Evolutionary conservation across 352 stramenopile species (phyloP).

Genomic region (Globisporangium apiculatum): DNA sequence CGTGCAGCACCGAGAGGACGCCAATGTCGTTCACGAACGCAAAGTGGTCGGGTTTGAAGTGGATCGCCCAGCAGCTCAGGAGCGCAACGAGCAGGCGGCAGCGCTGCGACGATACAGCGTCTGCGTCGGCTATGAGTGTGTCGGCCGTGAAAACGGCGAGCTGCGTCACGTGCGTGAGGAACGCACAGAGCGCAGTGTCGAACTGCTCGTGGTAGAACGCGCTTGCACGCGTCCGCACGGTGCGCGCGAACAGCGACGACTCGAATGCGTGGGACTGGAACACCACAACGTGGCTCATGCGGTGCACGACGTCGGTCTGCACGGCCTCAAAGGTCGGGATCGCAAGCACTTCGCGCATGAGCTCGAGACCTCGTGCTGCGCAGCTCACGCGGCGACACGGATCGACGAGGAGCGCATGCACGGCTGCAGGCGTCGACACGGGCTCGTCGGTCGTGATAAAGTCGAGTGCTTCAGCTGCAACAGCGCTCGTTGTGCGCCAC

Average conservation of each 20-base stretch:
- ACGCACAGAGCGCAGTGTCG: slow-evolving; percentile 21
- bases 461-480: slow-evolving; percentile 21
- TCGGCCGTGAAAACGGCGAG: slow-evolving; percentile 26
- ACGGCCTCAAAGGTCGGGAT: slow-evolving; percentile 40
- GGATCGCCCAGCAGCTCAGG: slow-evolving; percentile 31
- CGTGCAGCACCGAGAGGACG: slow-evolving; percentile 29
- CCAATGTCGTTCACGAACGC: slow-evolving; percentile 45
- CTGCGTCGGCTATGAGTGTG: slow-evolving; percentile 3
- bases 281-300: slow-evolving; percentile 44
- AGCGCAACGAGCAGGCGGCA: slow-evolving; percentile 18
- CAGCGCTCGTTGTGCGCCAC: neutral
- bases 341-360: slow-evolving; percentile 33
- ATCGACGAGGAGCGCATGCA: slow-evolving; percentile 32
- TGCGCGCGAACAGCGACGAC: neutral
- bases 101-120: neutral
- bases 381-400: slow-evolving; percentile 39
- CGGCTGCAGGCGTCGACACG: slow-evolving; percentile 15
- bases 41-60: slow-evolving; percentile 35
- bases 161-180: slow-evolving; percentile 27
- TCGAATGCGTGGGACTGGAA: slow-evolving; percentile 14
- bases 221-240: slow-evolving; percentile 5
- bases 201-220: slow-evolving; percentile 33
- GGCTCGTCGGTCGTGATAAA: slow-evolving; percentile 27
- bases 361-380: slow-evolving; percentile 34
- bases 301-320: slow-evolving; percentile 39